Base-by-base conservation (phyloP, 495 filamentous ascomycete species). In the Acidiella bohemica region DNA sequence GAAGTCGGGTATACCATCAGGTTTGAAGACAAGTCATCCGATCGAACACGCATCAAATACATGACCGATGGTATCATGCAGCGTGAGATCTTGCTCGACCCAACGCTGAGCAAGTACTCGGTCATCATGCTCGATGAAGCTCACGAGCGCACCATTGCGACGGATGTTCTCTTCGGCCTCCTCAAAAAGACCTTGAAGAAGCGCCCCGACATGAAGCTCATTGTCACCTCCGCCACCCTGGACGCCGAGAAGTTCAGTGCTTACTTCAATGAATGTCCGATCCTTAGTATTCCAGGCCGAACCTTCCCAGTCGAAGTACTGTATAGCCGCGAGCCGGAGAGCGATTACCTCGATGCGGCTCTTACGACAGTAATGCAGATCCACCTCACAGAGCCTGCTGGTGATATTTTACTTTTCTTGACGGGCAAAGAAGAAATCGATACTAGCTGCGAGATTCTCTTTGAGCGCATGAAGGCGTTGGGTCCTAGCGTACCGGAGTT, bases 21-120 rank as follows among this genome's bases (percentile, higher is more conserved):
- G 56, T 99, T 99, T 56, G 90, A 99, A 54, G 92, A 99, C 53
- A 81, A 76, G 53, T 94, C 90, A 0, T 81, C 77, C 47, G 78
- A 85, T 1, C 76, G 82, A 11, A 97, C 90, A 10, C 79, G 77
- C 57, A 95, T 99, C 65, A 96, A 96, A 63, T 99, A 96, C 62
- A 95, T 96, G 87, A 99, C 90, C 10, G 90, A 99, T 47, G 90
- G 90, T 59, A 99, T 96, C 81, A 72, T 99, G 51, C 78, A 96
- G 62, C 67, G 90, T 62, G 92, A 99, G 60, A 84, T 95, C 43
- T 66, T 99, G 12, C 65, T 95, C 21, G 92, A 96, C 54, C 82
- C 86, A 0, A 75, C 87, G 51, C 61, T 96, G 31, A 81, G 72
- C 56, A 74, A 77, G 50, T 99, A 99, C 50, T 86, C 82, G 2